phyloP scores from a whole-genome alignment of 768 basidiomycete genomes.

The Podaxis sp. region DNA sequence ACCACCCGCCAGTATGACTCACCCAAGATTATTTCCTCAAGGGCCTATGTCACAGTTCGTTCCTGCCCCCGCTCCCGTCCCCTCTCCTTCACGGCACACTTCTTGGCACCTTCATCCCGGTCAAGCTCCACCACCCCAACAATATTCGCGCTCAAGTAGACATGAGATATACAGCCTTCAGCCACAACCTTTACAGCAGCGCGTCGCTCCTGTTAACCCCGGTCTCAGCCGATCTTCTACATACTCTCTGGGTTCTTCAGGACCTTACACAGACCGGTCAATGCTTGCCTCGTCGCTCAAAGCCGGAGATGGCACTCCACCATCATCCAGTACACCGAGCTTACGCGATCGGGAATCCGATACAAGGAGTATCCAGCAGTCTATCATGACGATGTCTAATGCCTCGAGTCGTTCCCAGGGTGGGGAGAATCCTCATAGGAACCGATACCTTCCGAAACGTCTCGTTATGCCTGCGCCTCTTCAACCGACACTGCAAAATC shows the following conservation, averaged over 20 bases:
- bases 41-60: neutral
- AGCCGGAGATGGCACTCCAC: neutral
- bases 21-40: neutral
- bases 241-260: neutral
- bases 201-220: neutral
- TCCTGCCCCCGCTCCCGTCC: neutral
- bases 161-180: constrained; percentile 1
- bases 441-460: constrained; percentile 47
- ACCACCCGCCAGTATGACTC: neutral
- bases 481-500: constrained; percentile 25
- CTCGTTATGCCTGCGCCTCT: constrained; percentile 76
- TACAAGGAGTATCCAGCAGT: constrained; percentile 20
- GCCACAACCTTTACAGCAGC: neutral
- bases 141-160: constrained; percentile 8
- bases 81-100: neutral
- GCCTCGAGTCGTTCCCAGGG: constrained; percentile 20
- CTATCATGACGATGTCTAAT: constrained; percentile 18
- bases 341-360: constrained; percentile 6
- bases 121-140: neutral
- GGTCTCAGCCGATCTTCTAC: constrained; percentile 8
- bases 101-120: constrained; percentile 6
- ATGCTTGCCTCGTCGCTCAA: neutral
- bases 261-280: neutral
- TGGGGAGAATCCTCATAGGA: constrained; percentile 19
- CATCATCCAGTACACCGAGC: neutral